Base-by-base conservation (phyloP, 78 protist species). In the Blattamonas nauphoetae region DNA sequence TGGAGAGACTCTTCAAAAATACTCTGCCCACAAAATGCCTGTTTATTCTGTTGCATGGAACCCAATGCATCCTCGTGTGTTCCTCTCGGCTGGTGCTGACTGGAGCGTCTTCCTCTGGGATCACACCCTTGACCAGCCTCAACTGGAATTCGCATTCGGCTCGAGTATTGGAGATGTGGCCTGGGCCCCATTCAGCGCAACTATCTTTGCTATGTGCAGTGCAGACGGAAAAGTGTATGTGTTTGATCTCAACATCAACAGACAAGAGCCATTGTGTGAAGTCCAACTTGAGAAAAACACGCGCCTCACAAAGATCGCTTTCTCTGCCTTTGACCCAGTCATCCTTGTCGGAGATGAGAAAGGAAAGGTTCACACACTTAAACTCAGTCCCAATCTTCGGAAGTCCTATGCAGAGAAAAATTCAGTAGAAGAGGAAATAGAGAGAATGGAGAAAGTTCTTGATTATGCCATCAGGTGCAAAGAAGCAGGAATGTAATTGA, bases 71-170 rank as follows among this genome's bases (percentile, higher is more conserved):
- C 90, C 91, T 6, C 3, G 79, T 21, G 90, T 91, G 29, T 92
- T 93, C 90, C 1, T 92, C 41, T 88, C 95, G 33, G 36, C 88
- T 44, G 64, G 89, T 1, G 94, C 95, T 0, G 97, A 95, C 88
- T 95, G 97, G 97, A 87, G 92, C 0, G 95, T 92, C 41, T 91
- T 91, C 85, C 38, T 95, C 42, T 95, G 94, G 95, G 92, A 93
- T 33, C 83, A 89, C 46, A 33, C 0, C 29, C 5, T 4, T 41
- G 42, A 3, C 63, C 5, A 11, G 81, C 1, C 41, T 42, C 89
- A 94, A 42, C 36, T 90, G 44, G 55, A 90, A 33, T 94, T 88
- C 79, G 93, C 92, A 86, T 88, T 1, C 80, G 36, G 45, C 86
- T 42, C 44, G 46, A 44, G 92, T 64, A 92, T 93, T 44, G 91